phyloP scores from a whole-genome alignment of 129 eudicot species.

The Pittosporum tobira region DNA sequence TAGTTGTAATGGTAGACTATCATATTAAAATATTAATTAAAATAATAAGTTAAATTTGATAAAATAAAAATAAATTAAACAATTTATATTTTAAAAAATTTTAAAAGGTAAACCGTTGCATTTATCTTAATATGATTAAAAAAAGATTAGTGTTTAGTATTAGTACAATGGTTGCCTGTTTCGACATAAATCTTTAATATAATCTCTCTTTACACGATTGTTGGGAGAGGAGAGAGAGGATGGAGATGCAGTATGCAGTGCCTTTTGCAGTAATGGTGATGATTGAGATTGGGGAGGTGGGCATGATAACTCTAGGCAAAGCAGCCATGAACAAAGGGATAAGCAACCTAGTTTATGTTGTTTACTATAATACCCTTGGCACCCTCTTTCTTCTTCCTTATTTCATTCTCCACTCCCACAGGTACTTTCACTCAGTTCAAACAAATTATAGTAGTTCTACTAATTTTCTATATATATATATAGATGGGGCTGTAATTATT shows the following conservation, averaged over 20 bases:
- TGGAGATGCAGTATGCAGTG: slow-evolving; percentile 20
- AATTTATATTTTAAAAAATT: no score
- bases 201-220: no score
- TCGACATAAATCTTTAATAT: no score
- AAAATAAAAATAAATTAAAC: no score
- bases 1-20: no score
- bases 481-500: not conserved
- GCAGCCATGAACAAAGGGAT: slow-evolving; percentile 47
- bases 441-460: no score
- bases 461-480: slow-evolving; percentile 4
- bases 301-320: slow-evolving; percentile 41
- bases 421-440: slow-evolving; percentile 14
- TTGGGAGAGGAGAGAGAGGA: not conserved
- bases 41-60: no score
- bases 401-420: slow-evolving; percentile 36
- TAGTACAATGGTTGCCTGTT: no score
- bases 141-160: no score
- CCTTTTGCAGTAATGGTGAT: slow-evolving; percentile 45
- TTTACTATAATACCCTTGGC: slow-evolving; percentile 44
- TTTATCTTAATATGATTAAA: no score
- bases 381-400: slow-evolving; percentile 41
- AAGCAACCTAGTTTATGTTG: slow-evolving; percentile 48
- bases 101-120: no score
- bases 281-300: slow-evolving; percentile 44
- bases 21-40: no score